Base-by-base conservation (phyloP, 768 basidiomycete species). In the Ramaria sp. region DNA sequence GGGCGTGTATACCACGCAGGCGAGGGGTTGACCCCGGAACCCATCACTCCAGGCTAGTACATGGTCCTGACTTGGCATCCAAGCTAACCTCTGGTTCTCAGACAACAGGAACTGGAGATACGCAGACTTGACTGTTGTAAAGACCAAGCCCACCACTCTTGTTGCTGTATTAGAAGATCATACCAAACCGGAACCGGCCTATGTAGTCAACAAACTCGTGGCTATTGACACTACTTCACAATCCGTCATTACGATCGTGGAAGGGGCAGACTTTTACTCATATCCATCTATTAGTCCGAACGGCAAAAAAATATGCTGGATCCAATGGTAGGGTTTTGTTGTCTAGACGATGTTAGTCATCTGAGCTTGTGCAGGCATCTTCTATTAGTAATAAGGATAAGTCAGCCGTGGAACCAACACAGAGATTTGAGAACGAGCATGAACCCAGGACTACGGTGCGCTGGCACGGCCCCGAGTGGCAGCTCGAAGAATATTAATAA, bases 231-330 rank as follows among this genome's bases (percentile, higher is more conserved):
- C 75, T 0, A 57, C 61, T 1, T 68, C 72, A 3, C 73, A 77
- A 60, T 67, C 69, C 0, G 65, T 84, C 1, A 66, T 71, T 7
- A 67, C 76, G 4, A 67, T 89, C 41, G 70, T 71, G 1, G 68
- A 73, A 0, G 86, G 83, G 5, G 79, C 80, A 4, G 86, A 89
- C 64, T 91, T 91, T 70, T 91, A 90, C 66, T 74, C 77, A 45
- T 67, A 73, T 1, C 81, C 85, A 0, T 69, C 67, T 27, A 83
- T 85, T 70, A 80, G 80, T 31, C 77, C 81, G 0, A 76, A 82
- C 59, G 86, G 84, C 0, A 70, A 66, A 37, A 73, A 71, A 53
- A 62, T 88, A 17, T 76, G 75, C 0, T 90, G 82, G 81, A 71
- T 80, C 42, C 74, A 83, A 59, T 87, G 86, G 87, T 75, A 67